phyloP scores from a whole-genome alignment of 495 filamentous ascomycete genomes.

The Paragyromitra xinjiangensis region DNA sequence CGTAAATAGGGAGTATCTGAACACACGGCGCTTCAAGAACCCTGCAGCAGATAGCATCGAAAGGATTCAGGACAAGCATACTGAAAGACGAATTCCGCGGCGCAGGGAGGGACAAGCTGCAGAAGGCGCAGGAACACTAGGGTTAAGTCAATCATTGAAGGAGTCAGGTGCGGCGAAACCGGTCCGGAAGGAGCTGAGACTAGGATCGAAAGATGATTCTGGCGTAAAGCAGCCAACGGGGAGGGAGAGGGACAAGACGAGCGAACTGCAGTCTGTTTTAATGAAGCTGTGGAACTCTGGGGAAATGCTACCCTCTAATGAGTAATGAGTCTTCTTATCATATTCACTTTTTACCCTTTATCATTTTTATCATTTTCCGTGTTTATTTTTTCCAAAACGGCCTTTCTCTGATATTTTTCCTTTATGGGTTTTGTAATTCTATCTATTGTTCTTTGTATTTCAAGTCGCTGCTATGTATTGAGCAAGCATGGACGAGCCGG shows the following conservation, averaged over 20 bases:
- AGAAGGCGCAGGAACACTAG: constrained; percentile 56
- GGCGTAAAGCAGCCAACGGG: constrained; percentile 26
- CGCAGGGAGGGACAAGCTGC: constrained; percentile 49
- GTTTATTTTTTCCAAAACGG: constrained; percentile 26
- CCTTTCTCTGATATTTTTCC: constrained; percentile 7
- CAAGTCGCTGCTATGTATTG: constrained; percentile 20
- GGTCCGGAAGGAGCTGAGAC: constrained; percentile 33
- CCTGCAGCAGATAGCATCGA: constrained; percentile 68
- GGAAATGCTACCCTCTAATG: constrained; percentile 50
- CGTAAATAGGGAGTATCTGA: constrained; percentile 71
- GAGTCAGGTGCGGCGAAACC: constrained; percentile 44
- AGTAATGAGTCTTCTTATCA: constrained; percentile 21
- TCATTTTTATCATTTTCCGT: constrained; percentile 12
- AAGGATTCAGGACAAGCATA: constrained; percentile 65
- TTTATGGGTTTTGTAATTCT: constrained; percentile 38
- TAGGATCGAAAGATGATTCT: constrained; percentile 50
- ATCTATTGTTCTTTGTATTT: constrained; percentile 24
- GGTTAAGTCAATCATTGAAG: constrained; percentile 61
- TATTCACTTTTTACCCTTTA: constrained; percentile 13
- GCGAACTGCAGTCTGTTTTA: constrained; percentile 42
- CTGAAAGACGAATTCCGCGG: constrained; percentile 61
- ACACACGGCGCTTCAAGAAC: constrained; percentile 73
- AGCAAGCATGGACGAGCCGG: constrained; percentile 2
- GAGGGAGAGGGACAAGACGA: constrained; percentile 31
- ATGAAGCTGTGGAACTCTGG: constrained; percentile 47